These are phyloP conservation scores for Solanum pinnatisectum DNA, from an alignment of 257 asterid species.

Conservation along the genomic window DNA sequence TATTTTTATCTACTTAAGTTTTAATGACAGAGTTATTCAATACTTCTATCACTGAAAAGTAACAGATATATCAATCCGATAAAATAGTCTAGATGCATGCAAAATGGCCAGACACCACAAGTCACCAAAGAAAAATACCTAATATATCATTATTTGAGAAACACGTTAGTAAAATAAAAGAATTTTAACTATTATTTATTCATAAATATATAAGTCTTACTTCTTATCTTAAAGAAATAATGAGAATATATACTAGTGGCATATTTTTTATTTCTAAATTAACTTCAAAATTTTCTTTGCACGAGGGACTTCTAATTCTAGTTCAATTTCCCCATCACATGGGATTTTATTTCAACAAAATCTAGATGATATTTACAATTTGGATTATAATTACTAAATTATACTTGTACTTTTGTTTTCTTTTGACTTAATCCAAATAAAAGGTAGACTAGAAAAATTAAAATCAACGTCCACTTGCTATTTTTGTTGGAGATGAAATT, in stretches of 20 bases:
- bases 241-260: background rate
- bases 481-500: background rate
- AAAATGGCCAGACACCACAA: background rate
- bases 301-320: background rate
- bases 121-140: too few species aligned
- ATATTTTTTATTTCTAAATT: background rate
- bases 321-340: background rate
- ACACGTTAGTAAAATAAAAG: background rate
- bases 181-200: background rate
- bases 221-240: background rate
- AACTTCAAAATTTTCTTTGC: background rate
- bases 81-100: background rate
- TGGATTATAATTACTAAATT: background rate
- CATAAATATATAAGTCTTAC: background rate
- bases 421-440: background rate
- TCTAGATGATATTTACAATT: background rate
- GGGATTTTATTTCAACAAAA: background rate
- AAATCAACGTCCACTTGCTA: background rate
- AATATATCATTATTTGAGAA: background rate
- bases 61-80: fast-evolving
- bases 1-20: background rate
- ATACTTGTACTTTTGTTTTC: background rate
- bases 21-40: background rate
- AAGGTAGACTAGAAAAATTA: background rate
- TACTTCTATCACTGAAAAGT: background rate